Base-by-base conservation (phyloP, 495 filamentous ascomycete species). In the Aspergillus egyptiacus region DNA sequence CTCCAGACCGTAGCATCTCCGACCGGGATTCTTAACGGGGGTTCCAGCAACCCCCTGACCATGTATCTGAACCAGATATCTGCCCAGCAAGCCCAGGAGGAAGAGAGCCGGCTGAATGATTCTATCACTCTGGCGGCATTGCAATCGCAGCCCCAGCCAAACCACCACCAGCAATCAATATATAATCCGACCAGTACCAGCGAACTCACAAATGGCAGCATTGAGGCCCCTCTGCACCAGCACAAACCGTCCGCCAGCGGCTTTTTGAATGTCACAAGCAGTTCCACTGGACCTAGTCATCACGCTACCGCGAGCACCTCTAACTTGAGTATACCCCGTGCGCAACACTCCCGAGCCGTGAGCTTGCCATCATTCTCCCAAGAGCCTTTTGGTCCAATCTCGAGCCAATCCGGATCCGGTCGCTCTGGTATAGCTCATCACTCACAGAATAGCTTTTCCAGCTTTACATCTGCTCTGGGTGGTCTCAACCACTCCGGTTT, bases 21-120 rank as follows among this genome's bases (percentile, higher is more conserved):
- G 9, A 79, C 85, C 2, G 79, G 80, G 5, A 75, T 95, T 49
- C 79, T 95, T 62, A 91, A 91, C 63, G 80, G 78, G 31, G 82
- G 82, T 24, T 73, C 74, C 47, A 91, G 79, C 73, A 98, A 98
- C 64, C 93, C 93, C 0, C 68, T 98, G 60, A 94, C 88, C n/a
- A 78, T 96, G 83, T 96, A 95, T 64, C 79, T 96, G 32, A 86
- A 80, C 63, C 89, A 95, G 63, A 84, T 90, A 41, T 88, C 82
- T 2, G 78, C 87, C 20, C 86, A 91, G 62, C 83, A 86, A 17
- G 78, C 84, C 30, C 79, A 79, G 41, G 80, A 83, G 47, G 77
- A 81, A 54, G 77, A 78, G 48, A 74, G 73, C 53, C 71, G 68
- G 5, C 39, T 70, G 40, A 62, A 59, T 35, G 79, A 80, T 53